These are phyloP conservation scores for Podospora sp. DNA, from an alignment of 495 filamentous ascomycete species.

Conservation along the genomic window DNA sequence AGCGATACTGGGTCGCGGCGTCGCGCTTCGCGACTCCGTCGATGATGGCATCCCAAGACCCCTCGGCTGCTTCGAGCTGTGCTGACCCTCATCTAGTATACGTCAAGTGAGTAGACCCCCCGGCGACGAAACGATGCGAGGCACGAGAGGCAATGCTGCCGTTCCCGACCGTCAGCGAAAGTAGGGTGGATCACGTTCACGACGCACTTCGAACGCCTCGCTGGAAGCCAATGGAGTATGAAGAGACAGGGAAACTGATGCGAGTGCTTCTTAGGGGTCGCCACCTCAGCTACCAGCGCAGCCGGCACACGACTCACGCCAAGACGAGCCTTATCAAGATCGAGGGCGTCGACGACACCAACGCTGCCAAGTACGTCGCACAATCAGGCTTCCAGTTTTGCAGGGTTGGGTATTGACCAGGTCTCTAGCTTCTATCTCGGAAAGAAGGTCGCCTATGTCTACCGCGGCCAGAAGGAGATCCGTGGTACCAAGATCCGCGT, in stretches of 20 bases:
- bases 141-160: constrained; percentile 6
- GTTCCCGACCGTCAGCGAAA: not conserved
- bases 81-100: constrained; percentile 67
- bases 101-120: constrained; percentile 76
- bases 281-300: constrained; percentile 92
- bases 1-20: not conserved
- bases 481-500: constrained; percentile 96
- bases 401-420: constrained; percentile 31
- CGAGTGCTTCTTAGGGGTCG: constrained; percentile 64
- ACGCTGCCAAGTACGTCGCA: constrained; percentile 75
- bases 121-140: constrained; percentile 13
- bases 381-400: not conserved
- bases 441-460: constrained; percentile 97
- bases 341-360: constrained; percentile 87
- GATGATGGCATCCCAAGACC: not conserved
- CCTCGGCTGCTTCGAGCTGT: constrained; percentile 12
- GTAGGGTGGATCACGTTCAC: not conserved
- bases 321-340: constrained; percentile 92
- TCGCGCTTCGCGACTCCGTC: constrained; percentile 15
- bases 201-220: not conserved
- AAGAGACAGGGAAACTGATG: constrained; percentile 33
- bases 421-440: constrained; percentile 77
- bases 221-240: not conserved
- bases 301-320: constrained; percentile 80
- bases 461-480: constrained; percentile 87